Conservation (phyloP, 164 flowering plant genomes). For the Dillenia turbinata region DNA sequence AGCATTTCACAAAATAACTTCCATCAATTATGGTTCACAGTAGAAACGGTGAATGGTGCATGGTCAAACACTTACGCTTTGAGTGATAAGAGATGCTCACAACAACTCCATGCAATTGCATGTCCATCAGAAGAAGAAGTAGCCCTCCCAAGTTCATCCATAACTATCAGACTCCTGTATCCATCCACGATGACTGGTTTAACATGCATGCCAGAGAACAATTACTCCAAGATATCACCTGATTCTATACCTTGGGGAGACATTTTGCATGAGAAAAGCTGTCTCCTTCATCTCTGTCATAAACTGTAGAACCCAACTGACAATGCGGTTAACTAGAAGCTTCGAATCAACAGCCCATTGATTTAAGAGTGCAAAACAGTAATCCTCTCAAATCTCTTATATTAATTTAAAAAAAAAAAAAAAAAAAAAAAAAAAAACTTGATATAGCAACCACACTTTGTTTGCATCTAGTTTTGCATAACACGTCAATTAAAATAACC, state of each 20-base stretch:
- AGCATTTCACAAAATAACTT: background rate
- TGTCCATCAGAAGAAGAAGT: conserved; percentile 96
- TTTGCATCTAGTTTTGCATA: too few species aligned
- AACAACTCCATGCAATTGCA: conserved; percentile 99
- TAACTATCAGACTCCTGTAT: conserved; percentile 83
- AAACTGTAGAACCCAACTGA: conserved; percentile 51
- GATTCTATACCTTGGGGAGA: conserved; percentile 55
- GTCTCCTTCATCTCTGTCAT: conserved; percentile 99
- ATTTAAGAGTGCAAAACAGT: background rate
- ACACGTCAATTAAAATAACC: too few species aligned
- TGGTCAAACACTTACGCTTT: conserved; percentile 52
- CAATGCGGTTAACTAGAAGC: too few species aligned
- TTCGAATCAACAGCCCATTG: background rate
- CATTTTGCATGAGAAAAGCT: conserved; percentile 92
- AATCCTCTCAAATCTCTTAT: background rate
- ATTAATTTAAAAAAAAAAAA: background rate
- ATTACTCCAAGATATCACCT: background rate
- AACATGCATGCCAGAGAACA: background rate
- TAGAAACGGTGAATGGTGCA: background rate
- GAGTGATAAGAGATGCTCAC: conserved; percentile 83
- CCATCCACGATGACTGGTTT: background rate
- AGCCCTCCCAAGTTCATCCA: conserved; percentile 99
- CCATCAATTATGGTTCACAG: background rate
- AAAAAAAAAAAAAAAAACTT: background rate
- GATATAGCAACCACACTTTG: too few species aligned